Evolutionary conservation across 73 alveolate species (phyloP).

Genomic region (Uronychia binucleata): DNA sequence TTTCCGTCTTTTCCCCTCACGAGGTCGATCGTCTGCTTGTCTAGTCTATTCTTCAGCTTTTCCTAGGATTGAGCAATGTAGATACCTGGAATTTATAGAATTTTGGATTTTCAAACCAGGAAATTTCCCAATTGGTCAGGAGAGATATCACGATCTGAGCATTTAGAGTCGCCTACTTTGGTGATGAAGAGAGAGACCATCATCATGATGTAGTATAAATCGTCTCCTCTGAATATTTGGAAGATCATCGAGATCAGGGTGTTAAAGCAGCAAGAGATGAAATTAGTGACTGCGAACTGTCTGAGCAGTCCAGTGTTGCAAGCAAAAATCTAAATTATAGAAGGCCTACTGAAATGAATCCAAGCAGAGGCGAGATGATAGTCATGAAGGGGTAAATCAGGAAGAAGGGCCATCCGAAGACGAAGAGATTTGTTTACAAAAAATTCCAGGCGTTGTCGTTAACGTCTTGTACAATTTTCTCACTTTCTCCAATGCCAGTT

Average conservation of each 20-base stretch:
- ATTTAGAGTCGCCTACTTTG: neutral
- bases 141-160: neutral
- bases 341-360: neutral
- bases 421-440: neutral
- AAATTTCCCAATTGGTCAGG: neutral
- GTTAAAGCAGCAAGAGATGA: neutral
- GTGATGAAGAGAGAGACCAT: neutral
- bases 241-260: neutral
- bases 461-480: no score
- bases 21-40: no score
- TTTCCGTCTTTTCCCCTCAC: no score
- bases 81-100: neutral
- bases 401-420: neutral
- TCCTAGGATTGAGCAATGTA: no score
- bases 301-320: conserved; percentile 1
- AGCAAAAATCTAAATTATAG: neutral
- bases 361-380: conserved; percentile 1
- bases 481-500: no score
- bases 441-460: neutral
- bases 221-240: neutral
- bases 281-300: neutral
- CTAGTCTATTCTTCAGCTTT: no score
- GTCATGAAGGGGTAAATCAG: neutral
- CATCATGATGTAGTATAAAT: conserved; percentile 1
- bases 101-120: neutral